Percentiles rank a stretch among this genome's conserved stretches.
Conservation (phyloP, 192 early-diverging fungal genomes). For the Physocladia obscura region DNA sequence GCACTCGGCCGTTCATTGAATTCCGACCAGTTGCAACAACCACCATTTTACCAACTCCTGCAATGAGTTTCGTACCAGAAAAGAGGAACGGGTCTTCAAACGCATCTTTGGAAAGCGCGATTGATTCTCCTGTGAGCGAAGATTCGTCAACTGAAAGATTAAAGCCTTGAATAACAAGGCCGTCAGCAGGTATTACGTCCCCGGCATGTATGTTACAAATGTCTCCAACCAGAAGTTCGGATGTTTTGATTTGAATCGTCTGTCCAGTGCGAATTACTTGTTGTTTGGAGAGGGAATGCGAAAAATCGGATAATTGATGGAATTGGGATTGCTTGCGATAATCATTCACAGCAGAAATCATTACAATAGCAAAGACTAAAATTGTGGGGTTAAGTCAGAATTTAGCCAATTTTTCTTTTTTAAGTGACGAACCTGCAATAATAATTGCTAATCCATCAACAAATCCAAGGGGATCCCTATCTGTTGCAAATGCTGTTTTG, state of each 20-base stretch:
- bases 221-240: slow-evolving; percentile 88
- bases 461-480: slow-evolving; percentile 62
- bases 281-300: slow-evolving; percentile 33
- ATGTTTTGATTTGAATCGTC: slow-evolving; percentile 71
- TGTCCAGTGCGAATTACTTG: slow-evolving; percentile 71
- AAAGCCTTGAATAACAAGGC: slow-evolving; percentile 74
- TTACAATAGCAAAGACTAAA: slow-evolving; percentile 85
- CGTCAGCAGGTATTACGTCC: slow-evolving; percentile 94
- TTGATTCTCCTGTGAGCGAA: slow-evolving; percentile 88
- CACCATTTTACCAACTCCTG: slow-evolving; percentile 84
- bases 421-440: slow-evolving; percentile 49
- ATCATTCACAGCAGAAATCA: slow-evolving; percentile 85
- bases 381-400: slow-evolving; percentile 54
- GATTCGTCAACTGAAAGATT: slow-evolving; percentile 87
- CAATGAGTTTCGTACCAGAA: slow-evolving; percentile 87
- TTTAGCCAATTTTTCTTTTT: background rate
- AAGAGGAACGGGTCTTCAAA: slow-evolving; percentile 83
- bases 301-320: slow-evolving; percentile 49
- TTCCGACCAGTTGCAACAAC: slow-evolving; percentile 81
- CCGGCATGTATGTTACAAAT: slow-evolving; percentile 83
- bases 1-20: slow-evolving; percentile 84
- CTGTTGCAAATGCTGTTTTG: slow-evolving; percentile 64
- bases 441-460: slow-evolving; percentile 79
- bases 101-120: slow-evolving; percentile 74
- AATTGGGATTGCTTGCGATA: slow-evolving; percentile 56